Conservation (phyloP, 148 eudicot species). For the Vaccinium myrtillus region DNA sequence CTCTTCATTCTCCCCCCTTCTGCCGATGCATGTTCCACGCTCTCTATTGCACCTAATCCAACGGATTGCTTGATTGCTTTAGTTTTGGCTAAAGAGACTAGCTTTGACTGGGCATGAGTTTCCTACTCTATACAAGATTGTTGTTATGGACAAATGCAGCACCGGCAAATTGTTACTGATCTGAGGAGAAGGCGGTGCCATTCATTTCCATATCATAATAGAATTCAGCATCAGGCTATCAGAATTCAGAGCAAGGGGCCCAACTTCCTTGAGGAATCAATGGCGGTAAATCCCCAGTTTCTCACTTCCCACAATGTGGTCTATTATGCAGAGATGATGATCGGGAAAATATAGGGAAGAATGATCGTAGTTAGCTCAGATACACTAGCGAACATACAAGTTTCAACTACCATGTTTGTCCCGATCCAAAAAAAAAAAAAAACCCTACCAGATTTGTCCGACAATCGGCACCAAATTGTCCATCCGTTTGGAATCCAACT, state of each 20-base stretch:
- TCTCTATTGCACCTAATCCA: slow-evolving; percentile 52
- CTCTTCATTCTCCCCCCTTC: slow-evolving; percentile 88
- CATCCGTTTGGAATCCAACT: background rate
- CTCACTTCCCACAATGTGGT: background rate
- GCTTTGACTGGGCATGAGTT: slow-evolving; percentile 45
- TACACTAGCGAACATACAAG: background rate
- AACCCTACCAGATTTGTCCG: background rate
- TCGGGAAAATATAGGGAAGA: background rate
- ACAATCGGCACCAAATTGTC: background rate
- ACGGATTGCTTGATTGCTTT: slow-evolving; percentile 76
- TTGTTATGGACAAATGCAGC: background rate
- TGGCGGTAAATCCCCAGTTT: background rate
- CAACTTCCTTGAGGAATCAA: background rate
- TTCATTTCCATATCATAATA: background rate
- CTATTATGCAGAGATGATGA: background rate
- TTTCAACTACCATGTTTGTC: background rate
- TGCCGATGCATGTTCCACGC: slow-evolving; percentile 65
- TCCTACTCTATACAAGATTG: background rate
- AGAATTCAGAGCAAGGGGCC: background rate
- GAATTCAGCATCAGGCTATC: background rate
- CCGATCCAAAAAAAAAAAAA: no score
- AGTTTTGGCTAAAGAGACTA: slow-evolving; percentile 83
- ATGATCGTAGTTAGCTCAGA: background rate
- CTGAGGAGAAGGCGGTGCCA: background rate
- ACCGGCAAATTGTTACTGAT: background rate